phyloP scores from a whole-genome alignment of 2,329 filamentous ascomycete genomes.

The Pyricularia sp. region DNA sequence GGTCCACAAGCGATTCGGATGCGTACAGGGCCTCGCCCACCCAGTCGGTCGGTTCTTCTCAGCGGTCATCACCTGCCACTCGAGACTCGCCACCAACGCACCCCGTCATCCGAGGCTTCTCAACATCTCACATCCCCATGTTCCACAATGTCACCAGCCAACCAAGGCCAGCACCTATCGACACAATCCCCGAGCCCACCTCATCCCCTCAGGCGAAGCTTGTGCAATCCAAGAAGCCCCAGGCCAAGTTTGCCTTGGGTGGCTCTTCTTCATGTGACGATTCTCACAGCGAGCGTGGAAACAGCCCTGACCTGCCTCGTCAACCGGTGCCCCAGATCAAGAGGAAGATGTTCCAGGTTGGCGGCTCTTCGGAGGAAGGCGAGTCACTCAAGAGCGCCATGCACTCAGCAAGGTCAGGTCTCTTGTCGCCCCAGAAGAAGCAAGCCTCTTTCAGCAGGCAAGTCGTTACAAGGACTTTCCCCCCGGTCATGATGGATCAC shows the following conservation, averaged over 20 bases:
- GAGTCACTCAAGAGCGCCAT: conserved; percentile 57
- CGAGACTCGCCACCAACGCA: conserved; percentile 39
- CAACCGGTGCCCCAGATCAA: conserved; percentile 22
- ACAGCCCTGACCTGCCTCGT: conserved; percentile 35
- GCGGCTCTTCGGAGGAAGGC: conserved; percentile 63
- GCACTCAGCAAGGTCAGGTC: conserved; percentile 31
- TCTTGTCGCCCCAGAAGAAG: conserved; percentile 52
- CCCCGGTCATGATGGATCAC: conserved; percentile 35
- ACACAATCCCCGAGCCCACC: conserved; percentile 49
- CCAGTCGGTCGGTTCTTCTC: conserved; percentile 14
- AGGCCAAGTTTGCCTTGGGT: conserved; percentile 62
- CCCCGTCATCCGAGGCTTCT: conserved; percentile 75
- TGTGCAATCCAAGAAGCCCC: conserved; percentile 55
- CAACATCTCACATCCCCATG: conserved; percentile 57
- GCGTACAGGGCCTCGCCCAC: conserved; percentile 53
- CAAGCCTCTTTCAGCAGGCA: conserved; percentile 74
- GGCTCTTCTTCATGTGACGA: conserved; percentile 73
- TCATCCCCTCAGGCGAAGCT: conserved; percentile 52
- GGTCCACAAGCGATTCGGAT: conserved; percentile 34
- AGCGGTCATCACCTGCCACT: conserved; percentile 30
- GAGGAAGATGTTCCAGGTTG: conserved; percentile 41
- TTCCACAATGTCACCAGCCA: conserved; percentile 37
- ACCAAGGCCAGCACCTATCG: conserved; percentile 31
- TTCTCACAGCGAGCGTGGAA: conserved; percentile 54
- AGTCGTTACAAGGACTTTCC: conserved; percentile 57